Percentiles rank a stretch among this genome's conserved stretches.
phyloP scores from a whole-genome alignment of 305 asterid species.

The Fraxinus xanthoxyloides region DNA sequence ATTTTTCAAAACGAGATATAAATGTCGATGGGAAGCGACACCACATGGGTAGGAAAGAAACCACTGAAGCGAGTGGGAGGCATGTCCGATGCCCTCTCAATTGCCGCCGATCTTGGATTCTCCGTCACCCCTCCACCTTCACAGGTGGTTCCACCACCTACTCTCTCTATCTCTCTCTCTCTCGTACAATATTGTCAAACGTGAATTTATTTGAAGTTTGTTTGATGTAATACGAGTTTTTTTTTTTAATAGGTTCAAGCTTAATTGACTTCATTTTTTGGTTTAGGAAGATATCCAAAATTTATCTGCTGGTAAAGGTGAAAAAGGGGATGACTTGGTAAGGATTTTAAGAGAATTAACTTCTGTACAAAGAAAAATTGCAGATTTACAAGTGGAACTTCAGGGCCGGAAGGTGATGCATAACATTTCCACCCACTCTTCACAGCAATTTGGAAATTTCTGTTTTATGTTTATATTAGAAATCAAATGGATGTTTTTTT shows the following conservation, averaged over 20 bases:
- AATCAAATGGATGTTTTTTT: background rate
- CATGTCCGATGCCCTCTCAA: constrained; percentile 92
- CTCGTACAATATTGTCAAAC: background rate
- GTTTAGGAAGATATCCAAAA: constrained; percentile 76
- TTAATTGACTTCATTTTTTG: constrained; percentile 18
- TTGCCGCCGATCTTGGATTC: constrained; percentile 91
- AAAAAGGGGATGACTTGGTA: constrained; percentile 83
- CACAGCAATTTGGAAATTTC: constrained; percentile 4
- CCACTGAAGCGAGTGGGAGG: constrained; percentile 88
- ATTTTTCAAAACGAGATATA: background rate
- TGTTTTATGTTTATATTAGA: background rate
- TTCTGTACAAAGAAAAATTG: constrained; percentile 82
- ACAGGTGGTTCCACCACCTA: constrained; percentile 49
- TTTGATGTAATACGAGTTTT: constrained; percentile 4
- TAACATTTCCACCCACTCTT: constrained; percentile 12
- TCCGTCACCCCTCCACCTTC: constrained; percentile 66
- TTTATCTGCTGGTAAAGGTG: constrained; percentile 50
- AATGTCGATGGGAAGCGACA: constrained; percentile 69
- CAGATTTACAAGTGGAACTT: constrained; percentile 97
- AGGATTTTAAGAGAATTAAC: constrained; percentile 90
- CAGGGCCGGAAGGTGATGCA: constrained; percentile 89
- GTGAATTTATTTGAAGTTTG: constrained; percentile 6
- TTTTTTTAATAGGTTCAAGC: background rate
- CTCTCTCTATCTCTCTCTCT: background rate
- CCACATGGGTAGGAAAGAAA: constrained; percentile 90